Base-by-base conservation (phyloP, 1,139 yeast species). In the Taphrina communis region DNA sequence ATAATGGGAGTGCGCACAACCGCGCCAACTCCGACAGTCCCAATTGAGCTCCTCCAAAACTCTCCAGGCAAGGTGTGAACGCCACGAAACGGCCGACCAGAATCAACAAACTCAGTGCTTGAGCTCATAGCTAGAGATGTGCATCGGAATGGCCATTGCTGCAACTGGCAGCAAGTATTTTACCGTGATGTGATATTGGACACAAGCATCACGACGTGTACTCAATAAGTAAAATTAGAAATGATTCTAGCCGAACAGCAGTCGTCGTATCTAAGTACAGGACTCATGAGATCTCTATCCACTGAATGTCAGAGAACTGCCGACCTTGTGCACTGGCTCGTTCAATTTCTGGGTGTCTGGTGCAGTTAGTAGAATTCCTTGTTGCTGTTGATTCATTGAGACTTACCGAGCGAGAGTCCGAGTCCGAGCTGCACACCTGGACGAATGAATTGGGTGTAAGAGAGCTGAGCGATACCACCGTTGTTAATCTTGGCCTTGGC, bases 391-490 rank as follows among this genome's bases (percentile, higher is more conserved):
- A 19, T 31, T 53, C 12, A 14, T 8, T 94, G 21, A 31, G 9
- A 25, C 52, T 6, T 46, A 58, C 62, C 97, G 82, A 95, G 89
- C 75, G 97, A 91, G 78, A 96, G 89, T 85, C 99, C 99, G 75
- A 95, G 86, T 81, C 99, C 99, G 78, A 94, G 85, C 79, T 90
- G 91, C 77, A 95, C 97, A 82, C 98, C 98, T 72, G 97, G 97
- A 85, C 96, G 90, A 82, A 94, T 87, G 77, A 86, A 87, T 84
- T 94, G 98, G 80, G 95, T 90, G 89, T 94, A 94, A 74, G 97
- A 86, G 78, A 94, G 83, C 73, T 97, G 94, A 76, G 97, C 90
- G 78, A 92, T 84, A 83, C 99, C 99, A 75, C 95, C 88, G 83
- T 94, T 97, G 79, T 97, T 94, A 78, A 95, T 86, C 88, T 93